phyloP scores from a whole-genome alignment of 1,139 yeast species.

The Kodamaea sp. region DNA sequence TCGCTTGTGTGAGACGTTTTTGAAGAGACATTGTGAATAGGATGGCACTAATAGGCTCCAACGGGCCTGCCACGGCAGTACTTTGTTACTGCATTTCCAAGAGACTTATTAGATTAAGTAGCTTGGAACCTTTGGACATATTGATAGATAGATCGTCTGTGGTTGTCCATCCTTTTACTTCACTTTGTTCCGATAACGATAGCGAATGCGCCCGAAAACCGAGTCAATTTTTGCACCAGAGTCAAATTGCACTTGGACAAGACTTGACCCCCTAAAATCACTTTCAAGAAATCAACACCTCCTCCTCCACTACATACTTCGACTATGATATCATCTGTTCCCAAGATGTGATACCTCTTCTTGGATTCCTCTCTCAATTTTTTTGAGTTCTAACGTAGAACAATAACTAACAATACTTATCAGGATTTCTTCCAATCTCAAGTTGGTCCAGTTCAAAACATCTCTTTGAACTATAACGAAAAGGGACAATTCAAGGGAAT shows the following conservation, averaged over 20 bases:
- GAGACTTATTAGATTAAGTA: slow-evolving; percentile 11
- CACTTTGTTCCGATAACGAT: too few relatives aligned
- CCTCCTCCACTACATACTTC: too few relatives aligned
- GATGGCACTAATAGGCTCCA: too few relatives aligned
- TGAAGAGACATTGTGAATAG: too few relatives aligned
- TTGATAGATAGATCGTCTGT: slow-evolving; percentile 4
- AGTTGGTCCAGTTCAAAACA: slow-evolving; percentile 80
- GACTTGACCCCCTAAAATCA: too few relatives aligned
- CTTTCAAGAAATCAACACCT: background rate
- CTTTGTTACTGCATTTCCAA: background rate
- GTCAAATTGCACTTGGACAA: too few relatives aligned
- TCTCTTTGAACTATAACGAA: slow-evolving; percentile 78
- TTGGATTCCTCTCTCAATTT: slow-evolving; percentile 3
- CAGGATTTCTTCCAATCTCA: slow-evolving; percentile 89
- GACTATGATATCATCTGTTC: background rate
- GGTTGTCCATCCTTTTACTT: too few relatives aligned
- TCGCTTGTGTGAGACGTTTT: too few relatives aligned
- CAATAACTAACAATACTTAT: slow-evolving; percentile 21
- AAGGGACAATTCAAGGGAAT: slow-evolving; percentile 90
- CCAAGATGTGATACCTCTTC: background rate
- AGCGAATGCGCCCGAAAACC: too few relatives aligned
- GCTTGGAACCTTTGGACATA: slow-evolving; percentile 2
- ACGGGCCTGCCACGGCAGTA: background rate
- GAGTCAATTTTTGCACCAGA: too few relatives aligned
- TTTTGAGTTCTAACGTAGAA: slow-evolving; percentile 14